Evolutionary conservation across 768 basidiomycete species (phyloP), one percentile per base, ranked within the genome.

Genomic region (Grammothele lineata): DNA sequence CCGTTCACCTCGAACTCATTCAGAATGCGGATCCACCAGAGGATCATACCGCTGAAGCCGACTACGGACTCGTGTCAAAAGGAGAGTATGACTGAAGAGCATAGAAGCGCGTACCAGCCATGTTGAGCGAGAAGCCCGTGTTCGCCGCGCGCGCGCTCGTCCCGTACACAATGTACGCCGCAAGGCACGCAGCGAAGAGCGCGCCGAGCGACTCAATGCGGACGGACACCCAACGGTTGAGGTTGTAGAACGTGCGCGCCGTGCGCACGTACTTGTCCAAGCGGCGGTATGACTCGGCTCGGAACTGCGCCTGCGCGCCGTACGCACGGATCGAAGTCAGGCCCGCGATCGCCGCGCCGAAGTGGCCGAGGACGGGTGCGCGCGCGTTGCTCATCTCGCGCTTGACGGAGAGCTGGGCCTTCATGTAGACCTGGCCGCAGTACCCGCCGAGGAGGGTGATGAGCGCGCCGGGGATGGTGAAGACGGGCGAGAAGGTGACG

Each of bases 151-250:
- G 67, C 64, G 72, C 72, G 15, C 57, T 45, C n/a, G 57, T 57
- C 22, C 64, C 63, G 49, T 81, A 81, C 5, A 80, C 66, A 11
- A 83, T 64, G 58, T 77, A 79, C n/a, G 73, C 70, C 2, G 77
- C 80, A 14, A 83, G 67, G 8, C 58, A 60, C 4, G 77, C 60
- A 2, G 77, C 62, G 57, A 81, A 82, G 25, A 74, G 24, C 9
- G 70, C 76, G 3, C 77, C 75, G 22, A 79, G 53, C 8, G 64
- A 54, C 58, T 92, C 88, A 33, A 90, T 71, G 48, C 76, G 70
- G 40, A 74, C 62, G 44, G 62, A 66, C 35, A 76, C 61, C 76
- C 76, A 78, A 43, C 56, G 38, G 55, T 75, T 76, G 45, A 77
- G 51, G 51, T 74, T 71, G 57, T 78, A 80, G 66, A 72, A 74